A percentile compares a stretch with the other conserved stretches of the same genome.
Conservation (phyloP, 176 grass and related monocot genomes). For the Miscanthus lutarioriparius region DNA sequence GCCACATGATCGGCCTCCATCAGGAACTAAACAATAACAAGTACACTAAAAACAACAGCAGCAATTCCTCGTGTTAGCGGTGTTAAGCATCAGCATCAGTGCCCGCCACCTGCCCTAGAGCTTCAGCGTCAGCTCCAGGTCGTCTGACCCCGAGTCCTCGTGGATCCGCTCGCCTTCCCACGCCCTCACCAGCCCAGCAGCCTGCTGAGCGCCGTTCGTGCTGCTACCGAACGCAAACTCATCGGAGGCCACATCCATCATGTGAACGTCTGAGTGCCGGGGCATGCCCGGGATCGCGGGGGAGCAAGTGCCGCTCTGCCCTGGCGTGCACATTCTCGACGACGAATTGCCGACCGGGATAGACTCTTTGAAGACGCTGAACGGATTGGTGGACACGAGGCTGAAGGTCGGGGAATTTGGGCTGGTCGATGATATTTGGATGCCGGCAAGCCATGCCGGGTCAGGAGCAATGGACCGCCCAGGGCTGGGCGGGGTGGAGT, state of each 20-base stretch:
- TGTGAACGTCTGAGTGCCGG: conserved; percentile 46
- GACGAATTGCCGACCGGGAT: conserved; percentile 27
- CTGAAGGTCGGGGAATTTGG: conserved; percentile 81
- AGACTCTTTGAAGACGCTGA: conserved; percentile 59
- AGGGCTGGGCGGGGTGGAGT: conserved; percentile 71
- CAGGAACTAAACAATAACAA: conserved; percentile 37
- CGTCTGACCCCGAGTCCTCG: conserved; percentile 76
- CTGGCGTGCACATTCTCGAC: conserved; percentile 67
- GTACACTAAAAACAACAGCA: conserved; percentile 29
- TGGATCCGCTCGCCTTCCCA: conserved; percentile 98
- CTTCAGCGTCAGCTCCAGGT: conserved; percentile 84
- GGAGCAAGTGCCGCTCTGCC: conserved; percentile 86
- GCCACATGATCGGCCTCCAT: conserved; percentile 40
- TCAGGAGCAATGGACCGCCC: conserved; percentile 44
- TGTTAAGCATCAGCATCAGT: conserved; percentile 39
- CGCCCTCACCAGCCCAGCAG: conserved; percentile 53
- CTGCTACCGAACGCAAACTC: conserved; percentile 92
- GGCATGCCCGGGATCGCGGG: conserved; percentile 47
- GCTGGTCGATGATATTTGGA: conserved; percentile 63
- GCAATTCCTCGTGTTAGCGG: conserved; percentile 28
- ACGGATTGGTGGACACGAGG: conserved; percentile 79
- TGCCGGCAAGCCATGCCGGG: conserved; percentile 68
- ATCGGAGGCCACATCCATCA: conserved; percentile 54
- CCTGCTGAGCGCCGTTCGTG: conserved; percentile 37
- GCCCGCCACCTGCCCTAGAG: conserved; percentile 36